phyloP scores from a whole-genome alignment of 331 rosid species.

The Acacia concinna region DNA sequence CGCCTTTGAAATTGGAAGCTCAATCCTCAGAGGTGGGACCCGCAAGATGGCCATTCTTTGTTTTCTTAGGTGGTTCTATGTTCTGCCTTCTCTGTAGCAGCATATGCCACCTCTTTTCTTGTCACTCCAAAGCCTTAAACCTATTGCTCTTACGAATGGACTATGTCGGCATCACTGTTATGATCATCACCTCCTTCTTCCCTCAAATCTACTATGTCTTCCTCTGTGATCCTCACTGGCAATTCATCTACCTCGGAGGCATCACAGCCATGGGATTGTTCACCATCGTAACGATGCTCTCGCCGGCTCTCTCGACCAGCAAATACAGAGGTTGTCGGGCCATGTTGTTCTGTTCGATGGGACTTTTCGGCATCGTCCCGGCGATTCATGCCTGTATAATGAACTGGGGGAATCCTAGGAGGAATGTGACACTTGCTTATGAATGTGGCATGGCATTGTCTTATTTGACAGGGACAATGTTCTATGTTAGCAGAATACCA shows the following conservation, averaged over 20 bases:
- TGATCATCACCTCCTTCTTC: conserved; percentile 95
- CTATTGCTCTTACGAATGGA: conserved; percentile 63
- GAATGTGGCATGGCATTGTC: conserved; percentile 78
- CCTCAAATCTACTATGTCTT: conserved; percentile 95
- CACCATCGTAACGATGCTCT: conserved; percentile 70
- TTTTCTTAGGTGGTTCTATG: conserved; percentile 89
- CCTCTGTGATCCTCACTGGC: conserved; percentile 88
- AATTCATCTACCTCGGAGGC: conserved; percentile 70
- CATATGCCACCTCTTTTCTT: conserved; percentile 89
- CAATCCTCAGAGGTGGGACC: conserved; percentile 9
- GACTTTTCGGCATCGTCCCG: conserved; percentile 83
- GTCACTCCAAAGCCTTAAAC: conserved; percentile 72
- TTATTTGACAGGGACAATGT: conserved; percentile 67
- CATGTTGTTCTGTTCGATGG: conserved; percentile 84
- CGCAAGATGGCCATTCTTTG: conserved; percentile 87
- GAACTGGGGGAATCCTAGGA: conserved; percentile 77
- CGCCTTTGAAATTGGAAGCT: conserved; percentile 44
- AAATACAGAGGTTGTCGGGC: conserved; percentile 70
- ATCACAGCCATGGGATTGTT: conserved; percentile 79
- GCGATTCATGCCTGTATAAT: conserved; percentile 70
- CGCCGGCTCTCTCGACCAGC: conserved; percentile 56
- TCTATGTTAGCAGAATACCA: conserved; percentile 76
- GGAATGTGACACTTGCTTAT: conserved; percentile 61
- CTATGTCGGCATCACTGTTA: conserved; percentile 73
- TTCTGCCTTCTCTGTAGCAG: conserved; percentile 93